Percentiles rank a stretch among this genome's conserved stretches.
phyloP scores from a whole-genome alignment of 345 rosid species.

The Moricandia moricandioides region DNA sequence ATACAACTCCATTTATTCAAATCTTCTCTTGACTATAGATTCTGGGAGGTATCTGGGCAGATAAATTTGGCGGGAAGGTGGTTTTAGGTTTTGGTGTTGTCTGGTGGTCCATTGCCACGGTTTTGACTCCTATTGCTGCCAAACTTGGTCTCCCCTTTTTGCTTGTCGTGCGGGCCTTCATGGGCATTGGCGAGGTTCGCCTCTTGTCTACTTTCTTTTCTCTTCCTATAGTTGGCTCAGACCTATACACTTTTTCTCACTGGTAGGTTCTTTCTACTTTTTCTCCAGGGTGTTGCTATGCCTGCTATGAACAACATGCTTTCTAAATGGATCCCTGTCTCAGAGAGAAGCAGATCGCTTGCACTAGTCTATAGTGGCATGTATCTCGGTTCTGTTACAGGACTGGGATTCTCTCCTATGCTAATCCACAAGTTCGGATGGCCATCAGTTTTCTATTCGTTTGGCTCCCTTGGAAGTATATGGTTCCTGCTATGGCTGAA shows the following conservation, averaged over 20 bases:
- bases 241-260: slow-evolving; percentile 13
- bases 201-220: background rate
- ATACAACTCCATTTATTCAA: background rate
- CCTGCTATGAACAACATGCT: slow-evolving; percentile 98
- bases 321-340: slow-evolving; percentile 96
- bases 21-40: slow-evolving; percentile 49
- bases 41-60: slow-evolving; percentile 98
- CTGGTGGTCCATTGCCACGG: slow-evolving; percentile 92
- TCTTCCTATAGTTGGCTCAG: background rate
- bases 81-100: slow-evolving; percentile 92
- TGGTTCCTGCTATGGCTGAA: slow-evolving; percentile 80
- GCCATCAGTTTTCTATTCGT: slow-evolving; percentile 92
- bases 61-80: slow-evolving; percentile 85
- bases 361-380: slow-evolving; percentile 93
- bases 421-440: slow-evolving; percentile 86
- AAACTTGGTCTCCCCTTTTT: slow-evolving; percentile 81
- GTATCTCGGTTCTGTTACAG: slow-evolving; percentile 98
- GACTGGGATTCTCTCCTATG: slow-evolving; percentile 76
- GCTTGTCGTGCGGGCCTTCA: slow-evolving; percentile 84
- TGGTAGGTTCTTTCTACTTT: slow-evolving; percentile 32
- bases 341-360: slow-evolving; percentile 96
- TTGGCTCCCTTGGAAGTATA: slow-evolving; percentile 89
- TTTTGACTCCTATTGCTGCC: slow-evolving; percentile 93
- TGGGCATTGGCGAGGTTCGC: slow-evolving; percentile 93
- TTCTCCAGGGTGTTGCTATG: slow-evolving; percentile 92